These are phyloP conservation scores for Calonectria montana DNA, from an alignment of 2,329 filamentous ascomycete species.

Conservation along the genomic window DNA sequence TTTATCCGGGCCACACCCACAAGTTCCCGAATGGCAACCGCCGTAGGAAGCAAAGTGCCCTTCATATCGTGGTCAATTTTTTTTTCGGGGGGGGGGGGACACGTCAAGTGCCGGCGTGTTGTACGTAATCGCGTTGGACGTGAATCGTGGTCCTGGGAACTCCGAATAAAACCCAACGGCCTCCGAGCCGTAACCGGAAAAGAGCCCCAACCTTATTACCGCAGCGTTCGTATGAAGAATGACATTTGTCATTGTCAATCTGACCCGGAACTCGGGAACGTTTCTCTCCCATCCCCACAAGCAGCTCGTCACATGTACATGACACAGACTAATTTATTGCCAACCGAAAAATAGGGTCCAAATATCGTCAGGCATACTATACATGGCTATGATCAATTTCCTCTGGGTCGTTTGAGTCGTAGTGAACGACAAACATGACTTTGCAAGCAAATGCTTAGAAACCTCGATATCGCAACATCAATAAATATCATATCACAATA, in stretches of 20 bases:
- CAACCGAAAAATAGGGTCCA: neutral
- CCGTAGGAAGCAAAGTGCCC: constrained; percentile 16
- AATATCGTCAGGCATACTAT: neutral
- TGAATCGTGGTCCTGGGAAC: constrained; percentile 9
- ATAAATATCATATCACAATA: neutral
- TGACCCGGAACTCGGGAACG: constrained; percentile 7
- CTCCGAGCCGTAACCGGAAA: constrained; percentile 6
- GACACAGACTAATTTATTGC: neutral
- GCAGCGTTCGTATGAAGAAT: neutral
- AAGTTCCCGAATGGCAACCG: constrained; percentile 22
- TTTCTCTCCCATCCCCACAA: constrained; percentile 1
- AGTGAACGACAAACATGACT: neutral
- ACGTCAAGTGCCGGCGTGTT: constrained; percentile 18
- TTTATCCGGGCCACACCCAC: constrained; percentile 5
- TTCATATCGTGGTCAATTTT: constrained; percentile 17
- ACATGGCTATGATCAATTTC: neutral
- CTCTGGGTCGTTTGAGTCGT: neutral
- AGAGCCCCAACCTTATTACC: constrained; percentile 7
- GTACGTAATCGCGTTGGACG: constrained; percentile 35
- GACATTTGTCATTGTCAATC: neutral
- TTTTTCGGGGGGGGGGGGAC: neutral
- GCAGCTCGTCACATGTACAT: neutral
- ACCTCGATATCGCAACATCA: neutral
- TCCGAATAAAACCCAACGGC: constrained; percentile 13
- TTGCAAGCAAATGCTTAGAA: neutral